These are phyloP conservation scores for Paraglomus brasilianum DNA, from an alignment of 192 early-diverging fungal species.

Conservation along the genomic window DNA sequence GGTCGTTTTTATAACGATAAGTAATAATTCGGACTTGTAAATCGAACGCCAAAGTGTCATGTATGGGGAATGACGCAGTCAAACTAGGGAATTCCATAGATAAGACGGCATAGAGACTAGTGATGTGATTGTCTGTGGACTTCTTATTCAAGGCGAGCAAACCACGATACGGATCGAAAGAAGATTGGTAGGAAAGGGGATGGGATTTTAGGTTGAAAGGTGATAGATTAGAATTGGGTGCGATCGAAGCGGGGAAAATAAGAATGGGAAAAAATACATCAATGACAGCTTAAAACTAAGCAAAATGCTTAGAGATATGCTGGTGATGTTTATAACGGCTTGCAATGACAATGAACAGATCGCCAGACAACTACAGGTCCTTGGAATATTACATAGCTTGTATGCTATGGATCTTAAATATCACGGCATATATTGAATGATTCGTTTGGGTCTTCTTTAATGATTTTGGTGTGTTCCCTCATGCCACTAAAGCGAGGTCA, in stretches of 20 bases:
- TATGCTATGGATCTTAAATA: too few relatives aligned
- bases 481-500: too few relatives aligned
- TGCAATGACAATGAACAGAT: constrained; percentile 12
- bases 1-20: too few relatives aligned
- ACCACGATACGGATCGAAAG: neutral
- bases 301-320: constrained; percentile 12
- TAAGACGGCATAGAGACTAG: too few relatives aligned
- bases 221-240: constrained; percentile 11
- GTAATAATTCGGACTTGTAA: too few relatives aligned
- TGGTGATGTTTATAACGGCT: neutral
- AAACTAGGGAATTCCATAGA: too few relatives aligned
- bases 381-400: constrained; percentile 16
- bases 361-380: neutral
- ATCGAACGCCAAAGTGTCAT: too few relatives aligned
- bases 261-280: constrained; percentile 15
- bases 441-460: too few relatives aligned
- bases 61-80: too few relatives aligned
- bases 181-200: constrained; percentile 13
- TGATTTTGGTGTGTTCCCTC: too few relatives aligned
- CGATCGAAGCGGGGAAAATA: neutral
- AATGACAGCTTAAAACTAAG: constrained; percentile 11
- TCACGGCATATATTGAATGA: too few relatives aligned
- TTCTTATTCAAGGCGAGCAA: neutral
- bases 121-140: too few relatives aligned
- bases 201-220: constrained; percentile 4